Evolutionary conservation across 2,329 filamentous ascomycete genomes (phyloP), one percentile per base, ranked within the genome.

Genomic region (Diplodia seriata): DNA sequence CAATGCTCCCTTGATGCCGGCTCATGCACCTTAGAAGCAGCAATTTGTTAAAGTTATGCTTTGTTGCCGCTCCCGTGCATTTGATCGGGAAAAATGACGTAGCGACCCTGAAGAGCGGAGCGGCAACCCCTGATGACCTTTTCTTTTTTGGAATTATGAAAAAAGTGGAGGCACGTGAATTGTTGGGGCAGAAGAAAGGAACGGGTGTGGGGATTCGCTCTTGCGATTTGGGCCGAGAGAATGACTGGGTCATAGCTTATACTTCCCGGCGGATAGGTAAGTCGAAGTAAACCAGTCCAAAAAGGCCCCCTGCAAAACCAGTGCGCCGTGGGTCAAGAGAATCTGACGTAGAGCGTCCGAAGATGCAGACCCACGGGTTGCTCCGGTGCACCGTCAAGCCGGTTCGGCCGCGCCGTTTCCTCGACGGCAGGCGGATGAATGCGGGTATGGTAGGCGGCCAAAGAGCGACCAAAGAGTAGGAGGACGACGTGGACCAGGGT

Each of bases 221-320:
- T 47, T 47, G 8, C 15, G 26, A 18, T 7, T 20, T 20, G 43
- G 43, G 43, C 8, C 12, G 38, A 47, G 23, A 59, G 38, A 29
- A 47, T 23, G 15, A 12, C 31, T 31, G 38, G 12, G 38, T 23
- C 26, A 20, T 14, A n/a, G 31, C n/a, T 15, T 29, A 29, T 9
- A 47, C 18, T 38, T 56, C 15, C 31, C 53, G 14, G 55, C 7
- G 23, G 31, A 47, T 36, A 12, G n/a, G 14, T 11, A 9, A 38
- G 20, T 47, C n/a, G 43, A 59, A 20, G 38, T 31, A 47, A 59
- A 31, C 47, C 38, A 23, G 29, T 26, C 55, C 31, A 59, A 59
- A 59, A 1, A 9, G 9, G 23, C 4, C 7, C 12, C 11, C 4
- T 11, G 20, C 23, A 36, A 18, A 43, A 18, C 9, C 6, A 20